phyloP scores from a whole-genome alignment of 2,329 filamentous ascomycete genomes.

The Tolypocladium pustulatum region DNA sequence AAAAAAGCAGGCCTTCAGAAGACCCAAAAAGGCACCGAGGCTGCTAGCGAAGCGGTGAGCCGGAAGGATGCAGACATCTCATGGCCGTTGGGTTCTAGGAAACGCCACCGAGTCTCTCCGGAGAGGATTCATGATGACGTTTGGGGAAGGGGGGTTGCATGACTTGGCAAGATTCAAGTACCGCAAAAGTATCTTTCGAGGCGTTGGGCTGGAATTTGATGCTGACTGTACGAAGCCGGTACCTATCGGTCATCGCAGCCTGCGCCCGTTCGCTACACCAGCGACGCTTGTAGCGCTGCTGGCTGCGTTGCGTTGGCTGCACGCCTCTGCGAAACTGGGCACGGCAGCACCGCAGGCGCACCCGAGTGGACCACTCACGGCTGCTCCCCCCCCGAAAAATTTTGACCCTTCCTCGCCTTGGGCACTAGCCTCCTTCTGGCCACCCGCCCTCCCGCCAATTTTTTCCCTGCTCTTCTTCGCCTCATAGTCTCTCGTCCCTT shows the following conservation, averaged over 20 bases:
- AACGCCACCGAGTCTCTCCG: not conserved
- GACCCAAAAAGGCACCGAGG: not conserved
- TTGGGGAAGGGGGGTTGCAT: not conserved
- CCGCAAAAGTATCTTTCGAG: not conserved
- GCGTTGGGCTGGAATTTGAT: fast-evolving
- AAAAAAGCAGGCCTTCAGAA: not conserved
- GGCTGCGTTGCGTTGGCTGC: not conserved
- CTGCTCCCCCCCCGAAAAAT: constrained; percentile 5
- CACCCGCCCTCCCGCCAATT: constrained; percentile 18
- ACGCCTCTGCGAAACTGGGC: not conserved
- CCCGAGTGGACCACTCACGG: not conserved
- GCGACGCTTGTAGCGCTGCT: not conserved
- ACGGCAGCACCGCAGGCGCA: constrained; percentile 1
- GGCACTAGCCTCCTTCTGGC: not conserved
- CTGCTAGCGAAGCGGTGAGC: not conserved
- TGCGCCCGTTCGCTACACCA: not conserved
- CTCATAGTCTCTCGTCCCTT: constrained; percentile 15
- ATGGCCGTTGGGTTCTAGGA: not conserved
- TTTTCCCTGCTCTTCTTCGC: constrained; percentile 19
- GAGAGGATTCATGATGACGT: not conserved
- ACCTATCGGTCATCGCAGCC: not conserved
- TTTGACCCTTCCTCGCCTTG: not conserved
- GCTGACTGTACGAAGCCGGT: not conserved
- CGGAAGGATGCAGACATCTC: not conserved
- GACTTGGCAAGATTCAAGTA: not conserved